A percentile compares a stretch with the other conserved stretches of the same genome.
Evolutionary conservation across 805 yeast genomes (phyloP).

Genomic region (Ascoidea asiatica): DNA sequence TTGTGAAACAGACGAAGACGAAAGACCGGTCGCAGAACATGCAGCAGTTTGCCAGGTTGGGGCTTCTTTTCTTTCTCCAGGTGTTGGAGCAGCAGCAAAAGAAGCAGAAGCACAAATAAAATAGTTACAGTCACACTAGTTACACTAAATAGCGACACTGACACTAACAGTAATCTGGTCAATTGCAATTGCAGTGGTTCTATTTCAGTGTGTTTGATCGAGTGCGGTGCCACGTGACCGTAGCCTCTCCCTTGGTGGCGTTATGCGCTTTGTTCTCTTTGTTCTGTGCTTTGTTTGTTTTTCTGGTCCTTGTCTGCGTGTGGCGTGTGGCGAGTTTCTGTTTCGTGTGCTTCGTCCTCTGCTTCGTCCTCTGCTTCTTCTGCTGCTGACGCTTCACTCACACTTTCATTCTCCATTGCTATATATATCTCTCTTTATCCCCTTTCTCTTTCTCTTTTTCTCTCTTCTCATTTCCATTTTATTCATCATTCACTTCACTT

Average conservation of each 20-base stretch:
- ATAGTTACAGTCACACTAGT: background rate
- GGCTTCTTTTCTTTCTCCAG: slow-evolving; percentile 45
- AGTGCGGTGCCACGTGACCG: background rate
- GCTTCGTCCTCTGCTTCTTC: background rate
- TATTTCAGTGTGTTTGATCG: no score
- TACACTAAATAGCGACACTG: background rate
- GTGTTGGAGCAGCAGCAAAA: slow-evolving; percentile 7
- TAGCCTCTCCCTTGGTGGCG: background rate
- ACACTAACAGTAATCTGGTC: background rate
- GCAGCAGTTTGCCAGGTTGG: slow-evolving; percentile 60
- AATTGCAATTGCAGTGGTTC: background rate
- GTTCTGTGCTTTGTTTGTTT: background rate
- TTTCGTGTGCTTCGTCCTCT: background rate
- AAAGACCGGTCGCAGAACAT: slow-evolving; percentile 52
- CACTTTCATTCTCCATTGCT: background rate
- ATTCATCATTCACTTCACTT: no score
- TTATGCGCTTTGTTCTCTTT: background rate
- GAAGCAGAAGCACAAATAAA: background rate
- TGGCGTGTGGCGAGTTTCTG: background rate
- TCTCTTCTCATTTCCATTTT: background rate
- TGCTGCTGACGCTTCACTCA: background rate
- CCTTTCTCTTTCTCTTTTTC: background rate
- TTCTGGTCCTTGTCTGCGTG: background rate
- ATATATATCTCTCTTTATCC: background rate
- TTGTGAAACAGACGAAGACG: slow-evolving; percentile 28